phyloP scores from a whole-genome alignment of 1,139 yeast genomes.

The Pichia norvegensis region DNA sequence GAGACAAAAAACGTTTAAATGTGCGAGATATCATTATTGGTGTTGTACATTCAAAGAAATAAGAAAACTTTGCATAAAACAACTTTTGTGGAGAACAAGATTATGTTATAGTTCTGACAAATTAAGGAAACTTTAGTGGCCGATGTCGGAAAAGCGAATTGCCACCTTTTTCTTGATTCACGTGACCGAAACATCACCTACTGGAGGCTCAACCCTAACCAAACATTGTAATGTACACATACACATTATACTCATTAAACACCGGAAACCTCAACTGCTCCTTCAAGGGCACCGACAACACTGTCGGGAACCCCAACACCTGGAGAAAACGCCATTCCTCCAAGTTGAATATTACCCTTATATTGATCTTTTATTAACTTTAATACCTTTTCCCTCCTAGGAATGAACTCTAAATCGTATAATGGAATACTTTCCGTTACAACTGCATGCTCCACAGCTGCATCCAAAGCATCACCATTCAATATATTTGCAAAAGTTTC shows the following conservation, averaged over 20 bases:
- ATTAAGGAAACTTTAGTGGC: neutral
- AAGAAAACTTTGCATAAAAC: too few relatives aligned
- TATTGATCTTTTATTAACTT: neutral
- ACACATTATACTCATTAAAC: neutral
- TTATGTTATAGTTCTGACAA: neutral
- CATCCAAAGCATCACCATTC: neutral
- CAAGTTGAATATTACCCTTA: constrained; percentile 40
- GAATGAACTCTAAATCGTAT: constrained; percentile 1
- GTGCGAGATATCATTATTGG: neutral
- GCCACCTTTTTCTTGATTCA: neutral
- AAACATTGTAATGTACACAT: neutral
- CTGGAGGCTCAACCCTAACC: neutral
- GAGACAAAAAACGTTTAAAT: constrained; percentile 13
- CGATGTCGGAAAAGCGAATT: neutral
- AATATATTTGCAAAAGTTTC: neutral
- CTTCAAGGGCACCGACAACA: constrained; percentile 53
- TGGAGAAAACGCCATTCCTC: constrained; percentile 77
- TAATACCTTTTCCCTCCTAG: neutral
- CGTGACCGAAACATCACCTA: neutral
- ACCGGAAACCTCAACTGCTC: constrained; percentile 32
- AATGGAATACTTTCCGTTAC: neutral
- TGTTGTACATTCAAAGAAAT: neutral
- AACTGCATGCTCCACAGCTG: neutral
- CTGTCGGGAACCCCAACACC: constrained; percentile 92
- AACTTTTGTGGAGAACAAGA: neutral